Base-by-base conservation (phyloP, 2,329 filamentous ascomycete genomes). In the Huntiella decipiens region DNA sequence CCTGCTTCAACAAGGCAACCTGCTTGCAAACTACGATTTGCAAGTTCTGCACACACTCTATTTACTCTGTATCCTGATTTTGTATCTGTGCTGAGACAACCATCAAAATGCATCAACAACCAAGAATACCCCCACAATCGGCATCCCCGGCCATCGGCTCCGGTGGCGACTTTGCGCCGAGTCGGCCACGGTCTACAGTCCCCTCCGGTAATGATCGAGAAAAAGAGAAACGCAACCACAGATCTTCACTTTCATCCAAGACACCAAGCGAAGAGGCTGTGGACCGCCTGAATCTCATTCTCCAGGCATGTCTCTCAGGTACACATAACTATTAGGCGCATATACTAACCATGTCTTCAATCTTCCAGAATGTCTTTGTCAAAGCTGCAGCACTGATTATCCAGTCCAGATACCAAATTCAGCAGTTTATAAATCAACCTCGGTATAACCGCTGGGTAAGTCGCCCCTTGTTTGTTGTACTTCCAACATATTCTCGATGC, bases 271-370 rank as follows among this genome's bases (percentile, higher is more conserved):
- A 19, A 54, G 82, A 88, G 53, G 74, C 77, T 4, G 64, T 80
- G 59, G 75, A 72, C 63, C 91, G 91, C 66, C 69, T 95, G 54
- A 91, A 92, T 60, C 86, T 94, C 64, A 91, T 96, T 57, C 79
- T 95, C 55, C 84, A 91, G 73, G 86, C 92, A 55, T 40, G 56
- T 52, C 22, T 36, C 6, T 38, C 39, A 28, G 22, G 22, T 10
- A 28, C 22, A 28, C 22, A 28, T 1, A 28, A 28, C 22, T 10
- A 28, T 28, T 28, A 10, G 22, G 22, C 22, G 22, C 22, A 41
- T 34, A 3, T 32, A 43, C 40, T 49, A 44, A 49, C 36, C 33
- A 38, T 36, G 38, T 37, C 5, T 44, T 19, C 32, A 16, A 4
- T 12, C 5, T 13, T n/a, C 13, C 13, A 95, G 86, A 94, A 95